Evolutionary conservation across 768 basidiomycete genomes (phyloP).

Genomic region (Clathrus columnatus): DNA sequence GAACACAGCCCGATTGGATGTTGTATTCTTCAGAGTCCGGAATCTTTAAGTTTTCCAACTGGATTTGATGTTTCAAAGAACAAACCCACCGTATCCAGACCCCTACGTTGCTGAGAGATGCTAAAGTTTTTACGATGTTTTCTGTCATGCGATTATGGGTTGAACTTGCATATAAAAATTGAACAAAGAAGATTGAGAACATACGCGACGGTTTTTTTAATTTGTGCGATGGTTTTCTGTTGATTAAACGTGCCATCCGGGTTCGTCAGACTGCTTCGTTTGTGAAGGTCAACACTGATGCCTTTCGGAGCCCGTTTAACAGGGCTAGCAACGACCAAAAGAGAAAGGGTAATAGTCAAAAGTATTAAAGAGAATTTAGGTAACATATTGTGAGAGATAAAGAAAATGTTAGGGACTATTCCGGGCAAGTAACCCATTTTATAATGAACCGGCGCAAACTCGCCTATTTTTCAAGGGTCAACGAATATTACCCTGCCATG

Average conservation of each 20-base stretch:
- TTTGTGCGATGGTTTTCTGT: constrained; percentile 9
- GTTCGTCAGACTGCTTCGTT: constrained; percentile 11
- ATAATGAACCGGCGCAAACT: too few relatives aligned
- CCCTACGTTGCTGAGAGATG: constrained; percentile 21
- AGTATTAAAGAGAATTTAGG: constrained; percentile 16
- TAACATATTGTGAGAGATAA: constrained; percentile 13
- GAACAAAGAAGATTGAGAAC: background rate
- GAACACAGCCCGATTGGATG: background rate
- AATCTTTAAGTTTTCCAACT: constrained; percentile 21
- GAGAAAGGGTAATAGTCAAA: constrained; percentile 16
- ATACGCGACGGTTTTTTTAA: constrained; percentile 14
- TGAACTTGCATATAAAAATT: too few relatives aligned
- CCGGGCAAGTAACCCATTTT: too few relatives aligned
- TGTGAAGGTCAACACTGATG: constrained; percentile 8
- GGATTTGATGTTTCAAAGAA: too few relatives aligned
- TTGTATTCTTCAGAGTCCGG: constrained; percentile 4
- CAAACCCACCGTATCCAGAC: background rate
- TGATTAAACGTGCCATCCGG: constrained; percentile 16
- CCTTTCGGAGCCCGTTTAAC: constrained; percentile 9
- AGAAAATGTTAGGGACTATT: too few relatives aligned
- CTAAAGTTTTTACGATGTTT: constrained; percentile 33
- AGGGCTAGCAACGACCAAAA: constrained; percentile 20
- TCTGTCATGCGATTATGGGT: too few relatives aligned
- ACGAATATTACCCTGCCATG: too few relatives aligned
- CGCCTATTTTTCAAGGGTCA: too few relatives aligned